These are phyloP conservation scores for Epichloe uncinata DNA, from an alignment of 2,329 filamentous ascomycete genomes.

Conservation along the genomic window DNA sequence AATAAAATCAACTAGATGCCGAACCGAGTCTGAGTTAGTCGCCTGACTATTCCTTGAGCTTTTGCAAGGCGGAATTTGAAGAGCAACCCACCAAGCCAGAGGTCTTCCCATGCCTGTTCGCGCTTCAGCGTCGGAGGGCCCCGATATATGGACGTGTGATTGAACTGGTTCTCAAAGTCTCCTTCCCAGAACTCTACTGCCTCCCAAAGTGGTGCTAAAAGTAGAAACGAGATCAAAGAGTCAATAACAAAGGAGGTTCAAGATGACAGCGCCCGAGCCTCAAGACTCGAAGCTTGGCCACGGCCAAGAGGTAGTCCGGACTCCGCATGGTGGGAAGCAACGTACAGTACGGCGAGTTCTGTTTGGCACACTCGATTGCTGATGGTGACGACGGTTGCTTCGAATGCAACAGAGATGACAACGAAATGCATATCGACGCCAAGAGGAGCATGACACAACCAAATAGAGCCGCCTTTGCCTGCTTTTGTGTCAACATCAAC, in stretches of 20 bases:
- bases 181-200: constrained; percentile 4
- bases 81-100: neutral
- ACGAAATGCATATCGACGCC: neutral
- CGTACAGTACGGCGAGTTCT: neutral
- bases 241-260: no score
- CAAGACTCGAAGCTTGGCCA: no score
- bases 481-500: neutral
- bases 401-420: neutral
- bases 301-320: no score
- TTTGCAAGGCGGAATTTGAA: no score
- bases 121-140: neutral
- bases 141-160: neutral
- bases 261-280: no score
- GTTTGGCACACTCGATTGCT: neutral
- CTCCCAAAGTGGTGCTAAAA: constrained; percentile 1
- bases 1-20: neutral
- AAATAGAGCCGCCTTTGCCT: neutral
- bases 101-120: neutral
- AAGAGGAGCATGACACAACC: neutral
- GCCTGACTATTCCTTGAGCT: neutral
- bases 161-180: constrained; percentile 1
- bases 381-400: neutral
- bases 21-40: neutral
- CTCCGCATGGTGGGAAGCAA: neutral
- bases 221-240: neutral